These are phyloP conservation scores for Citeromyces nyonsensis DNA, from an alignment of 805 yeast genomes.

Conservation along the genomic window DNA sequence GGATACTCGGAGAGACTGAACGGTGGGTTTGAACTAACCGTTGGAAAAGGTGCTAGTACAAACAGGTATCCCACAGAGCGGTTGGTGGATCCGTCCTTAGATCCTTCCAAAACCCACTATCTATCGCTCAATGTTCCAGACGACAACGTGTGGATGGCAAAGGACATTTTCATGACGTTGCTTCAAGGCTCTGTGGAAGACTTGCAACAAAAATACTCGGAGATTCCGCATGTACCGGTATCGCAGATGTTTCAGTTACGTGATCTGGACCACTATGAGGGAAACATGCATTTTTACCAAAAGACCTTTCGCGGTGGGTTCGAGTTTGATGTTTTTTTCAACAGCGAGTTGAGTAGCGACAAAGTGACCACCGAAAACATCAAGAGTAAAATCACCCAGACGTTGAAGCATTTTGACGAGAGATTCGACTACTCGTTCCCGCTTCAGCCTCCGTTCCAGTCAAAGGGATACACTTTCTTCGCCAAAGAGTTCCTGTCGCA, in stretches of 20 bases:
- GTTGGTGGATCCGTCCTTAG: constrained; percentile 22
- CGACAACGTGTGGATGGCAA: constrained; percentile 62
- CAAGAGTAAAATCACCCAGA: constrained; percentile 14
- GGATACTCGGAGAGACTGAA: constrained; percentile 58
- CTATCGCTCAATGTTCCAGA: constrained; percentile 56
- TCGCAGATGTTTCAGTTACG: constrained; percentile 37
- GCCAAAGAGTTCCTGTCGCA: constrained; percentile 74
- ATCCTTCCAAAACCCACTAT: constrained; percentile 51
- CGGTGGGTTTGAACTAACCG: constrained; percentile 35
- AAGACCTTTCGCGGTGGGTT: constrained; percentile 59
- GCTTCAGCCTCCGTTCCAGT: constrained; percentile 37
- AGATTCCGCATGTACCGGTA: constrained; percentile 20
- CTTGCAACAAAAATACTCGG: constrained; percentile 11
- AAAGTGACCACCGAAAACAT: constrained; percentile 21
- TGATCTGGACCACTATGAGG: constrained; percentile 43
- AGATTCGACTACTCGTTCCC: constrained; percentile 37
- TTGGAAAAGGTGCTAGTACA: constrained; percentile 38
- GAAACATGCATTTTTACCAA: constrained; percentile 72
- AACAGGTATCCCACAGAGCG: constrained; percentile 23
- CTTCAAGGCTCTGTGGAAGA: constrained; percentile 52
- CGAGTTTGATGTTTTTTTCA: constrained; percentile 59
- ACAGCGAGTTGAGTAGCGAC: constrained; percentile 25
- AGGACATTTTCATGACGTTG: constrained; percentile 56
- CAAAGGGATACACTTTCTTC: constrained; percentile 28
- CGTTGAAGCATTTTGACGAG: constrained; percentile 24